These are phyloP conservation scores for Xerophyta viscosa DNA, from an alignment of 106 monocot species.

Conservation along the genomic window DNA sequence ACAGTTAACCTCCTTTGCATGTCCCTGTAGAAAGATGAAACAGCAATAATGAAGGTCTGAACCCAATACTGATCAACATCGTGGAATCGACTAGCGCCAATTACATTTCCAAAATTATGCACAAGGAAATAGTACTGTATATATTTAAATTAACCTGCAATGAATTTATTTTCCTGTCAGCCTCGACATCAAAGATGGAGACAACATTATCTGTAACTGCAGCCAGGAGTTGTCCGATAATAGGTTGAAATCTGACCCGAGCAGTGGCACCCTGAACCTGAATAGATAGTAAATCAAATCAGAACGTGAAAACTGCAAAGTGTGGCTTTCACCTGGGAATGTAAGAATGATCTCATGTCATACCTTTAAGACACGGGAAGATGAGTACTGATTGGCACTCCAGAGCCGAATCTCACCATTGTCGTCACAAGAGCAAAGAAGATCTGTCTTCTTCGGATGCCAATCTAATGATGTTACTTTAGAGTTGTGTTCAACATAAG, in stretches of 20 bases:
- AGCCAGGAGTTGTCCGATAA: slow-evolving; percentile 72
- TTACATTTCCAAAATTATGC: too few species aligned
- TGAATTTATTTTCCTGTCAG: slow-evolving; percentile 39
- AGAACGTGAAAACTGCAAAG: background rate
- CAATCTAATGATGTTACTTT: slow-evolving; percentile 73
- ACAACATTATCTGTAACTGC: slow-evolving; percentile 65
- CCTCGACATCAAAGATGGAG: slow-evolving; percentile 70
- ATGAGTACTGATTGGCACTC: slow-evolving; percentile 40
- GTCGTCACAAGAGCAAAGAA: slow-evolving; percentile 78
- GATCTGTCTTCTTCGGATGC: slow-evolving; percentile 83
- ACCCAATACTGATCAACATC: too few species aligned
- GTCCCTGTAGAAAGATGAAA: slow-evolving; percentile 42
- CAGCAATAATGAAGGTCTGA: too few species aligned
- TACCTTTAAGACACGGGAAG: slow-evolving; percentile 67
- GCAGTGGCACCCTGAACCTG: slow-evolving; percentile 55
- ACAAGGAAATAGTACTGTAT: background rate
- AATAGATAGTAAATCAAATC: slow-evolving; percentile 4
- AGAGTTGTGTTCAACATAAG: slow-evolving; percentile 63
- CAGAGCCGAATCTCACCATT: slow-evolving; percentile 80
- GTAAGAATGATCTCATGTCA: background rate
- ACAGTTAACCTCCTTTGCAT: slow-evolving; percentile 55
- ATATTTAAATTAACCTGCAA: slow-evolving; percentile 27
- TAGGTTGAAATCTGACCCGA: slow-evolving; percentile 91
- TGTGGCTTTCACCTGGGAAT: background rate
- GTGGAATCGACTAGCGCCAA: too few species aligned